These are phyloP conservation scores for Hevea brasiliensis DNA, from an alignment of 345 rosid species.

Conservation along the genomic window DNA sequence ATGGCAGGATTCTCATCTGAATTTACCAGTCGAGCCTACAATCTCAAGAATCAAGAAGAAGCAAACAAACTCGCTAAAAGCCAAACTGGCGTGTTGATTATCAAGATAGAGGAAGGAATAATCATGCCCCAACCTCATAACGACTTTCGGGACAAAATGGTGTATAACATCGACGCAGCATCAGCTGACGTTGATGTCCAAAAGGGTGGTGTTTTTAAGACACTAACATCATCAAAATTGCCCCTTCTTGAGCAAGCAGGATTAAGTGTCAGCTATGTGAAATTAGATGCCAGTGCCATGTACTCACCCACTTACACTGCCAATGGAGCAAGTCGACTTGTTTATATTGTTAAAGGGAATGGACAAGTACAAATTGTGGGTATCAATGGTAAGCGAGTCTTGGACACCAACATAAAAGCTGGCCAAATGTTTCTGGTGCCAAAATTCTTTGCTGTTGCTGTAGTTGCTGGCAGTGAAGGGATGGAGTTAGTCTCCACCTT, in stretches of 20 bases:
- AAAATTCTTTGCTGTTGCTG: constrained; percentile 20
- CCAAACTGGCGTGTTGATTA: constrained; percentile 21
- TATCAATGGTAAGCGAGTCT: constrained; percentile 18
- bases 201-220: constrained; percentile 20
- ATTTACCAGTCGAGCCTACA: constrained; percentile 17
- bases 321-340: constrained; percentile 1
- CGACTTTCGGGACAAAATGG: not conserved
- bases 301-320: constrained; percentile 15
- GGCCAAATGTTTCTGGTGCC: constrained; percentile 40
- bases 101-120: constrained; percentile 27
- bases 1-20: constrained; percentile 32
- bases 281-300: constrained; percentile 27
- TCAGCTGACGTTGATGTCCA: constrained; percentile 18
- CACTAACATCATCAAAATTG: constrained; percentile 6
- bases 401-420: constrained; percentile 20
- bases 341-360: constrained; percentile 25
- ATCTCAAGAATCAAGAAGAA: not conserved
- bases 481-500: constrained; percentile 28
- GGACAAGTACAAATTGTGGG: constrained; percentile 34
- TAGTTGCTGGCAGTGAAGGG: constrained; percentile 25
- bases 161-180: constrained; percentile 12
- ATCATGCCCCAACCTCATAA: constrained; percentile 2
- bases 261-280: constrained; percentile 8
- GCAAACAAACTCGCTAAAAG: constrained; percentile 19
- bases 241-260: constrained; percentile 30